These are phyloP conservation scores for Drechslera avenae DNA, from an alignment of 2,329 filamentous ascomycete genomes.

Conservation along the genomic window DNA sequence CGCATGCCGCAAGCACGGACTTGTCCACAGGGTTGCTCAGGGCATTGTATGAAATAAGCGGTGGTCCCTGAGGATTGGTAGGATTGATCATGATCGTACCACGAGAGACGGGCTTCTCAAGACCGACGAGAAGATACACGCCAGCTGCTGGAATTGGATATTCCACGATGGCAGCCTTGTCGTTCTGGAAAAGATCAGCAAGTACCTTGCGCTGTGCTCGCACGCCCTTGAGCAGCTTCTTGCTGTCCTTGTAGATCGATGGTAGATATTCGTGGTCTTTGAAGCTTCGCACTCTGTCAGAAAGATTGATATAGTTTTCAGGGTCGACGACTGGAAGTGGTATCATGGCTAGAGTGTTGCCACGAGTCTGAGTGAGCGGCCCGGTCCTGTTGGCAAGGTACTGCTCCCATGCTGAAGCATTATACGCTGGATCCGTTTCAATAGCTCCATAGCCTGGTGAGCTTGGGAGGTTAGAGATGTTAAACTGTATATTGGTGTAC, in stretches of 20 bases:
- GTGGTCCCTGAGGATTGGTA: constrained; percentile 32
- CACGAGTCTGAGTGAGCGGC: constrained; percentile 33
- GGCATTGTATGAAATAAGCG: constrained; percentile 36
- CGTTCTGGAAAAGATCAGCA: constrained; percentile 24
- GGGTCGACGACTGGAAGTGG: constrained; percentile 33
- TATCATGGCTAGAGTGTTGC: constrained; percentile 34
- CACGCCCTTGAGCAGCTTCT: constrained; percentile 32
- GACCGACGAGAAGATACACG: constrained; percentile 27
- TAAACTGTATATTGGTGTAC: constrained; percentile 12
- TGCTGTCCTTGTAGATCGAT: constrained; percentile 29
- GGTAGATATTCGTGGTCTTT: constrained; percentile 28
- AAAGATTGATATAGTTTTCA: constrained; percentile 22
- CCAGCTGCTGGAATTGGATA: constrained; percentile 44
- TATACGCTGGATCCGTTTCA: constrained; percentile 30
- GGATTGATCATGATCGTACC: constrained; percentile 41
- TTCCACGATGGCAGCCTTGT: constrained; percentile 35
- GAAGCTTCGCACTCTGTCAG: constrained; percentile 15
- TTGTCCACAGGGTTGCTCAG: constrained; percentile 40
- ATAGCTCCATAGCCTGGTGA: constrained; percentile 3
- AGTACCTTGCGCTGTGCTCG: constrained; percentile 38
- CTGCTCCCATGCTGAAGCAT: constrained; percentile 36
- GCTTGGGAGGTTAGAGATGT: too few species aligned
- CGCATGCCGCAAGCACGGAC: constrained; percentile 40
- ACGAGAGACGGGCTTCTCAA: constrained; percentile 50
- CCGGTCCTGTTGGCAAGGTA: constrained; percentile 34